Conservation (phyloP, 2,329 filamentous ascomycete species). For the Westerdykella sp. region DNA sequence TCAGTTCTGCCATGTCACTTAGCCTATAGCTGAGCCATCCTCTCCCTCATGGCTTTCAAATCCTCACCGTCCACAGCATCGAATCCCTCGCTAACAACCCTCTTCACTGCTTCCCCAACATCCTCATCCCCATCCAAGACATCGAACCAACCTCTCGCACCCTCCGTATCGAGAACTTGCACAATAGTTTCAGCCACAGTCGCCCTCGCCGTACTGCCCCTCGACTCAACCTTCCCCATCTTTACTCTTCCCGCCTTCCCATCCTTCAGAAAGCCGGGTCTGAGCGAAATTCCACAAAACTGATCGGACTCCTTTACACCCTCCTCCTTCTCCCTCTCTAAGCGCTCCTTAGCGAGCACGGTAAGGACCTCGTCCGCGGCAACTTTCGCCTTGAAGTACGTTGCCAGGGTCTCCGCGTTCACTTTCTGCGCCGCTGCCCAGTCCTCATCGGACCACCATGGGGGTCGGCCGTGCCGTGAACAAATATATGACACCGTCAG, state of each 20-base stretch:
- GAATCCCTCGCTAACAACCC: constrained; percentile 39
- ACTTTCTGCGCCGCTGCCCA: constrained; percentile 42
- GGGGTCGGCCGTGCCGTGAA: constrained; percentile 43
- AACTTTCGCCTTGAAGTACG: constrained; percentile 50
- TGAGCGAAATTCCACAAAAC: constrained; percentile 48
- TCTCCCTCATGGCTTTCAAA: constrained; percentile 39
- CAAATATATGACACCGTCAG: constrained; percentile 51
- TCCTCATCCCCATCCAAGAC: constrained; percentile 46
- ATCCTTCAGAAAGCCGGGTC: constrained; percentile 47
- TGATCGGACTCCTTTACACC: constrained; percentile 20
- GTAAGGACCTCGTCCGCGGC: constrained; percentile 52
- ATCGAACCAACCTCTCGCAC: constrained; percentile 50
- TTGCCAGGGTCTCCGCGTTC: constrained; percentile 46
- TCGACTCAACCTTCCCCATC: constrained; percentile 42
- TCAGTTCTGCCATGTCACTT: too few species aligned
- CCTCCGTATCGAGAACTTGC: constrained; percentile 43
- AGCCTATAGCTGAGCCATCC: constrained; percentile 8
- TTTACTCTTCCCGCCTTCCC: constrained; percentile 44
- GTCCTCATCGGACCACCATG: constrained; percentile 48
- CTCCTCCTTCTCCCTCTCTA: constrained; percentile 23
- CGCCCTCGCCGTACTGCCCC: constrained; percentile 43
- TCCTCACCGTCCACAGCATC: constrained; percentile 49
- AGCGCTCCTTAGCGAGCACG: constrained; percentile 34
- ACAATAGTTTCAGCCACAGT: constrained; percentile 49
- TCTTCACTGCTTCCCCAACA: constrained; percentile 43